Evolutionary conservation across 495 filamentous ascomycete genomes (phyloP), one percentile per base, ranked within the genome.

Genomic region (Baudoinia panamericana): DNA sequence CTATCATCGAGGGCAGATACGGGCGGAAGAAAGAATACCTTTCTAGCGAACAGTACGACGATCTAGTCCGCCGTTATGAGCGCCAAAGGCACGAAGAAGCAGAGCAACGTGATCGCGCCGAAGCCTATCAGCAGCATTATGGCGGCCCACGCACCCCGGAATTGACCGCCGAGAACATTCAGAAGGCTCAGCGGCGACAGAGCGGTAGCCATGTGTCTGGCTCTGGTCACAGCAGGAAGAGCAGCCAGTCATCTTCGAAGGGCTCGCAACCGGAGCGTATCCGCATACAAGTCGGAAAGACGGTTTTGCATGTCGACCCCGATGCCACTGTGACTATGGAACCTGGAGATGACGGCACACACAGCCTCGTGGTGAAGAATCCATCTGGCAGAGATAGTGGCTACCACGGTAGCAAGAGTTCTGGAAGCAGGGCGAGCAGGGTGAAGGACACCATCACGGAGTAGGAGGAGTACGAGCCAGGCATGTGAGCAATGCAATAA

Each of bases 361-460:
- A 10, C 5, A 28, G 33, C 7, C 26, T 45, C 27, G 27, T 39
- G 2, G 41, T 50, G 25, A 31, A 24, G 10, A 41, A 36, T 22
- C 16, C 19, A 5, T 7, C 28, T 13, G 31, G 39, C 4, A 22
- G 42, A 22, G 47, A 50, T 16, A 44, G 40, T 15, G 36, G 33
- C 2, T 50, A 50, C 22, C 23, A 45, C 20, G 41, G 46, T 8
- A 50, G 46, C 41, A 50, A 32, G n/a, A 50, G 36, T 18, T 50
- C 46, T 4, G 34, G 46, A 6, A 48, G 45, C 39, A 26, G 12
- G 26, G 22, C 15, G 5, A 32, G 36, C 36, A 39, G 26, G 30
- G 12, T 23, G 11, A 39, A 39, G 26, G 36, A 39, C 17, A 39
- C 36, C 19, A 39, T 39, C 24, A 39, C 32, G 33, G 43, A 31